A percentile compares a stretch with the other conserved stretches of the same genome.
These are phyloP conservation scores for Escallonia rubra DNA, from an alignment of 129 eudicot species.

Conservation along the genomic window DNA sequence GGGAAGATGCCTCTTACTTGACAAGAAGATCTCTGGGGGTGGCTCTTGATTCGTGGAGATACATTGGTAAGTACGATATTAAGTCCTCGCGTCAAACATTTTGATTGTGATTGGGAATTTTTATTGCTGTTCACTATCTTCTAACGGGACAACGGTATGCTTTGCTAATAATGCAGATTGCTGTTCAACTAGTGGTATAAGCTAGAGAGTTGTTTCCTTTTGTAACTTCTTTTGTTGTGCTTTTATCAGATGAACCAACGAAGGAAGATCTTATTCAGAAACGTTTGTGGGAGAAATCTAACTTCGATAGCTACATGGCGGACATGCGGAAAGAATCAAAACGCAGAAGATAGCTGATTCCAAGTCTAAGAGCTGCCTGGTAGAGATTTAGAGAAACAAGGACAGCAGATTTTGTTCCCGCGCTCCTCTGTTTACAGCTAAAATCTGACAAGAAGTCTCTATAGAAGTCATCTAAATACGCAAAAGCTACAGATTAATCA, in stretches of 20 bases:
- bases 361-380: not conserved
- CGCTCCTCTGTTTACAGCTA: not conserved
- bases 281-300: conserved; percentile 79
- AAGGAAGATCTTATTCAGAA: conserved; percentile 83
- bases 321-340: conserved; percentile 97
- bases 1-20: conserved; percentile 93
- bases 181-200: too few relatives aligned
- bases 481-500: not conserved
- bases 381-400: not conserved
- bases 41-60: conserved; percentile 62
- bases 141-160: too few relatives aligned
- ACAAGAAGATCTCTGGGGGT: conserved; percentile 79
- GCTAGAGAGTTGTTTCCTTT: too few relatives aligned
- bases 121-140: too few relatives aligned
- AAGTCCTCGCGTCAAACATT: not conserved
- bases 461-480: not conserved
- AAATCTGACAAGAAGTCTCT: not conserved
- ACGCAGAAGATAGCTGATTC: conserved; percentile 61
- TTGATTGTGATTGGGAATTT: too few relatives aligned
- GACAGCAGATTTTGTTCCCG: not conserved
- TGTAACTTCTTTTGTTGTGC: not conserved
- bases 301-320: conserved; percentile 68
- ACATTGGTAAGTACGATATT: conserved; percentile 48
- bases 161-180: too few relatives aligned
- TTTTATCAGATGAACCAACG: conserved; percentile 53